These are phyloP conservation scores for Nannochloropsis oceanica DNA, from an alignment of 108 stramenopile genomes.

Conservation along the genomic window DNA sequence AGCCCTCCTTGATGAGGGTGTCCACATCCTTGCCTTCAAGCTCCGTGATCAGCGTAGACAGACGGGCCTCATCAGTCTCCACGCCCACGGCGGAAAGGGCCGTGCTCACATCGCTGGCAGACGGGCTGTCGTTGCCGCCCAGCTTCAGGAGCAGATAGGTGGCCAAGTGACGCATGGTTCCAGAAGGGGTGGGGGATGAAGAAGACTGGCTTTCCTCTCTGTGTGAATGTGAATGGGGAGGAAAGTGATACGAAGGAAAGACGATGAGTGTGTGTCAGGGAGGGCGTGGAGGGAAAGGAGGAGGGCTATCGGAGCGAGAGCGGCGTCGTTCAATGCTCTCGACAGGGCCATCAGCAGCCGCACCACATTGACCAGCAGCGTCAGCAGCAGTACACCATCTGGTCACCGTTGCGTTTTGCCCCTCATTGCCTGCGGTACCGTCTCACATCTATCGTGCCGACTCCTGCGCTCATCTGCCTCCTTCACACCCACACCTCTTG, in stretches of 20 bases:
- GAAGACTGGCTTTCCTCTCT: background rate
- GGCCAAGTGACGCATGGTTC: slow-evolving; percentile 84
- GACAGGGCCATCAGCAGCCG: too few species aligned
- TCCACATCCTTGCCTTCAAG: slow-evolving; percentile 84
- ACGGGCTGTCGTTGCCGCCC: slow-evolving; percentile 79
- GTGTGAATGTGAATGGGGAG: background rate
- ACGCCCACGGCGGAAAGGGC: slow-evolving; percentile 73
- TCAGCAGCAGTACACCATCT: too few species aligned
- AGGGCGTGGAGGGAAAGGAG: background rate
- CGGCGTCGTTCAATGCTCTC: too few species aligned
- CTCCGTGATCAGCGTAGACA: slow-evolving; percentile 53
- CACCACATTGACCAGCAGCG: too few species aligned
- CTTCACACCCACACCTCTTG: background rate
- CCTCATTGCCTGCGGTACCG: too few species aligned
- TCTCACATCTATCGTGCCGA: too few species aligned
- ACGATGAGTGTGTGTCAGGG: background rate
- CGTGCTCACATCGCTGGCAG: slow-evolving; percentile 77
- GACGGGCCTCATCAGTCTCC: slow-evolving; percentile 58
- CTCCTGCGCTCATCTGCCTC: too few species aligned
- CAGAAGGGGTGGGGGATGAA: background rate
- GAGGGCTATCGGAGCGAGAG: too few species aligned
- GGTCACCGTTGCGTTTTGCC: too few species aligned
- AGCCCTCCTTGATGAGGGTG: slow-evolving; percentile 66
- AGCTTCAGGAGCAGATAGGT: slow-evolving; percentile 82
- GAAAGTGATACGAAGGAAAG: background rate